Evolutionary conservation across 495 filamentous ascomycete genomes (phyloP).

Genomic region (Paragyromitra xinjiangensis): DNA sequence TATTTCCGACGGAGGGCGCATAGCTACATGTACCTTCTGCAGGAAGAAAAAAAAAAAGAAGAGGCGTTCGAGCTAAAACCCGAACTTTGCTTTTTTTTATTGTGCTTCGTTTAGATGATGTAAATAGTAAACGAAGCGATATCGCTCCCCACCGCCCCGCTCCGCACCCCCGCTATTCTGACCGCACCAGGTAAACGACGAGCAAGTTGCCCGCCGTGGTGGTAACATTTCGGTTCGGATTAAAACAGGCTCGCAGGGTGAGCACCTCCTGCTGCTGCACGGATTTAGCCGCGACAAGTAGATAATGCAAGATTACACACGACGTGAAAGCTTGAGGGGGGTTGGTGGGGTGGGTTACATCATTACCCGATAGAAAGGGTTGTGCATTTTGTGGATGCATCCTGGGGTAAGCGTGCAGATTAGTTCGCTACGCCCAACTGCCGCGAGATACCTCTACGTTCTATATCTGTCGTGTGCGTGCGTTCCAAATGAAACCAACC

Average conservation of each 20-base stretch:
- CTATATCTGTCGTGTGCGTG: slow-evolving; percentile 22
- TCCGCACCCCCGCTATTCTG: slow-evolving; percentile 17
- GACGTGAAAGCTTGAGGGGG: background rate
- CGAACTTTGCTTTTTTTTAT: slow-evolving; percentile 39
- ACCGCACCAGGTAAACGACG: slow-evolving; percentile 36
- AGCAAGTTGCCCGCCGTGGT: slow-evolving; percentile 24
- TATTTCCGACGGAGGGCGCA: slow-evolving; percentile 19
- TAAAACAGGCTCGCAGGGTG: slow-evolving; percentile 1
- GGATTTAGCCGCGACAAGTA: slow-evolving; percentile 27
- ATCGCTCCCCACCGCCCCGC: slow-evolving; percentile 38
- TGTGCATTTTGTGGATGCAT: slow-evolving; percentile 25
- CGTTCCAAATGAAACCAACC: slow-evolving; percentile 43
- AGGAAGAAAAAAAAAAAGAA: background rate
- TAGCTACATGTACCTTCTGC: background rate
- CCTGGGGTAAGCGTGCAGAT: slow-evolving; percentile 40
- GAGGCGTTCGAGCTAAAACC: slow-evolving; percentile 29
- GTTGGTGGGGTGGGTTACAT: slow-evolving; percentile 34
- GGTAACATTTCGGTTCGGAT: slow-evolving; percentile 5
- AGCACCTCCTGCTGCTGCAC: slow-evolving; percentile 9
- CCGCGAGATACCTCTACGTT: slow-evolving; percentile 12
- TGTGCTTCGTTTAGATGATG: slow-evolving; percentile 22
- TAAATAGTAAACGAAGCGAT: slow-evolving; percentile 32
- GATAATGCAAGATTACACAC: slow-evolving; percentile 42
- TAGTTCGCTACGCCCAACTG: slow-evolving; percentile 24
- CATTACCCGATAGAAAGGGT: slow-evolving; percentile 36